These are phyloP conservation scores for Solanum chacoense DNA, from an alignment of 305 asterid genomes.

Conservation along the genomic window DNA sequence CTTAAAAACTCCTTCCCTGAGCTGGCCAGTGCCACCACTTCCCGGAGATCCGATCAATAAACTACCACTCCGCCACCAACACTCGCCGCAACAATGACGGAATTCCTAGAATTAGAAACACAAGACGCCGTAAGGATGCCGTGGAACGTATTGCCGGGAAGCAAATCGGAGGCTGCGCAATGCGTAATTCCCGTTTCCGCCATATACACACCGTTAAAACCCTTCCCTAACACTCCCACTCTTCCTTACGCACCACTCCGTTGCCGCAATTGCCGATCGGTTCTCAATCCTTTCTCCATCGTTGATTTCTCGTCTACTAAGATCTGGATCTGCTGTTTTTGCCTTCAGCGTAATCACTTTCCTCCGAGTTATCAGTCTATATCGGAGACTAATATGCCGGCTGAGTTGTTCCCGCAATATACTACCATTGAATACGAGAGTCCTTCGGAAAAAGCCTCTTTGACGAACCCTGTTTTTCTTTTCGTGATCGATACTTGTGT, in stretches of 20 bases:
- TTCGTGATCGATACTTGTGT: slow-evolving; percentile 82
- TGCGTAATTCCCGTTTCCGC: slow-evolving; percentile 47
- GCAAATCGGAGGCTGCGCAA: slow-evolving; percentile 43
- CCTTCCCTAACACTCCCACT: slow-evolving; percentile 59
- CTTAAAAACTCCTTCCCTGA: not conserved
- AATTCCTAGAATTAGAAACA: slow-evolving; percentile 32
- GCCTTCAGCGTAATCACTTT: slow-evolving; percentile 76
- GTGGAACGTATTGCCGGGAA: slow-evolving; percentile 50
- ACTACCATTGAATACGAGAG: slow-evolving; percentile 86
- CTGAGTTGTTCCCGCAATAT: slow-evolving; percentile 89
- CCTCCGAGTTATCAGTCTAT: slow-evolving; percentile 86
- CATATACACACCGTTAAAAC: slow-evolving; percentile 66
- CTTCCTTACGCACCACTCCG: slow-evolving; percentile 83
- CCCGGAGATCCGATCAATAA: not conserved
- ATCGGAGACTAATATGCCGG: slow-evolving; percentile 75
- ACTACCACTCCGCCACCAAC: not conserved
- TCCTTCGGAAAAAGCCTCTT: slow-evolving; percentile 29
- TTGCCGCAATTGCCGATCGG: slow-evolving; percentile 93
- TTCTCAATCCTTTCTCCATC: slow-evolving; percentile 78
- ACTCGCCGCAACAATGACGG: slow-evolving; percentile 22
- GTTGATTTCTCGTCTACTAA: slow-evolving; percentile 81
- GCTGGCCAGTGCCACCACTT: not conserved
- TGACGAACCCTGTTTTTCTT: slow-evolving; percentile 46
- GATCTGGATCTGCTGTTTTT: slow-evolving; percentile 96
- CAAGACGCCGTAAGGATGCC: slow-evolving; percentile 49